phyloP scores from a whole-genome alignment of 371 early-diverging fungal genomes.

The Mucor piriformis region DNA sequence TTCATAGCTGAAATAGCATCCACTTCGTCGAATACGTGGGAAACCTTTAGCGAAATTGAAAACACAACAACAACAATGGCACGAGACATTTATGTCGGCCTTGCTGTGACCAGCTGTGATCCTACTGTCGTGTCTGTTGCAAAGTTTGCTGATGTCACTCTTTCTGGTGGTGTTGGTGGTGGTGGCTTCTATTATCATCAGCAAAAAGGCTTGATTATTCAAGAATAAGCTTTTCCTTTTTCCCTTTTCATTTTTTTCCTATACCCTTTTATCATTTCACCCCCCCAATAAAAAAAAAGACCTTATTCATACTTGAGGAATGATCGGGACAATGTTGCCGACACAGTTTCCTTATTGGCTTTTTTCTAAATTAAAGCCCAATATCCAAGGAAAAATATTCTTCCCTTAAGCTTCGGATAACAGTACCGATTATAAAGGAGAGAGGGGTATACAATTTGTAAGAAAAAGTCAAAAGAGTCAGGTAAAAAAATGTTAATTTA shows the following conservation, averaged over 20 bases:
- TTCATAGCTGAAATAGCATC: conserved; percentile 12
- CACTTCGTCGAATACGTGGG: conserved; percentile 4
- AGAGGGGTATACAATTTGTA: not conserved
- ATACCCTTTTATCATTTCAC: too few species aligned
- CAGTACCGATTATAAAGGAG: not conserved
- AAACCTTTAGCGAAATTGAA: conserved; percentile 16
- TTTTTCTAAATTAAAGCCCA: too few species aligned
- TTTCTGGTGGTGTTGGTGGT: conserved; percentile 35
- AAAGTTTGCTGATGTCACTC: conserved; percentile 34
- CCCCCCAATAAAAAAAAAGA: not conserved
- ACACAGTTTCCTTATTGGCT: too few species aligned
- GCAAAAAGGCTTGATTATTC: not conserved
- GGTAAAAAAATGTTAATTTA: too few species aligned
- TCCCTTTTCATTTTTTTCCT: too few species aligned
- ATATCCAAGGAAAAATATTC: not conserved
- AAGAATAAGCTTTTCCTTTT: too few species aligned
- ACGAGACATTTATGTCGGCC: conserved; percentile 35
- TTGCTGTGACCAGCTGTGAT: conserved; percentile 46
- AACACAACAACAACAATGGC: conserved; percentile 19
- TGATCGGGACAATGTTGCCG: conserved; percentile 1
- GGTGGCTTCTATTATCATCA: conserved; percentile 15
- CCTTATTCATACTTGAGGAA: not conserved
- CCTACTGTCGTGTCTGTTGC: conserved; percentile 39
- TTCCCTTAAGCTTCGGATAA: not conserved
- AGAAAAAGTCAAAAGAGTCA: not conserved